Evolutionary conservation across 257 asterid genomes (phyloP).

Genomic region (Cruciata laevipes): DNA sequence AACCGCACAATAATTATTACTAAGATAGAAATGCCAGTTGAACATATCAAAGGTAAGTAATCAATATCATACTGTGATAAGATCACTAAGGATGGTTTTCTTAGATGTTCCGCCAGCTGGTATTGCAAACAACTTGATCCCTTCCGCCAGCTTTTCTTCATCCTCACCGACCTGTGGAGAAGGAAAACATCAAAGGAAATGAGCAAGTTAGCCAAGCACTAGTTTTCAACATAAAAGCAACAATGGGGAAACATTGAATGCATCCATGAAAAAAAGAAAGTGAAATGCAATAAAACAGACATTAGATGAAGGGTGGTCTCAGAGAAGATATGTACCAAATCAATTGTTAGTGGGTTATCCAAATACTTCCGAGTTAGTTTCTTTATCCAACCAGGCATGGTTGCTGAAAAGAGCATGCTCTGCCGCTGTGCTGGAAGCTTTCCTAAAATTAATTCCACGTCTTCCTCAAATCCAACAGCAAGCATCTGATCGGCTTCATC

Average conservation of each 20-base stretch:
- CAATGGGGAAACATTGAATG: neutral
- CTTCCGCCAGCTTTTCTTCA: constrained; percentile 81
- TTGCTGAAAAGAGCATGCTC: constrained; percentile 99
- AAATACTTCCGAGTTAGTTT: constrained; percentile 70
- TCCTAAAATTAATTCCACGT: constrained; percentile 68
- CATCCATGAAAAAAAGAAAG: neutral
- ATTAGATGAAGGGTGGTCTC: neutral
- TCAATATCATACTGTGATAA: constrained; percentile 45
- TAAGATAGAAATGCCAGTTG: neutral
- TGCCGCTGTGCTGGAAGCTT: constrained; percentile 75
- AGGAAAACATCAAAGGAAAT: constrained; percentile 13
- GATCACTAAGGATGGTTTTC: constrained; percentile 70
- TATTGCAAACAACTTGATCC: constrained; percentile 77
- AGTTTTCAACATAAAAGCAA: neutral
- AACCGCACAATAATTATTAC: neutral
- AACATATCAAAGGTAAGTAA: neutral
- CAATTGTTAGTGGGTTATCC: constrained; percentile 81
- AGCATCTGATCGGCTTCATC: constrained; percentile 99
- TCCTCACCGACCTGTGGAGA: constrained; percentile 62
- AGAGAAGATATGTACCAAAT: constrained; percentile 49
- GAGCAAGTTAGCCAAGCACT: neutral
- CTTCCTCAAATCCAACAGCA: constrained; percentile 99
- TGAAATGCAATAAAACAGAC: neutral
- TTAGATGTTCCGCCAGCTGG: constrained; percentile 56
- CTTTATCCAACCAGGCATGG: constrained; percentile 97